These are phyloP conservation scores for Apiospora saccharicola DNA, from an alignment of 2,329 filamentous ascomycete species.

Conservation along the genomic window DNA sequence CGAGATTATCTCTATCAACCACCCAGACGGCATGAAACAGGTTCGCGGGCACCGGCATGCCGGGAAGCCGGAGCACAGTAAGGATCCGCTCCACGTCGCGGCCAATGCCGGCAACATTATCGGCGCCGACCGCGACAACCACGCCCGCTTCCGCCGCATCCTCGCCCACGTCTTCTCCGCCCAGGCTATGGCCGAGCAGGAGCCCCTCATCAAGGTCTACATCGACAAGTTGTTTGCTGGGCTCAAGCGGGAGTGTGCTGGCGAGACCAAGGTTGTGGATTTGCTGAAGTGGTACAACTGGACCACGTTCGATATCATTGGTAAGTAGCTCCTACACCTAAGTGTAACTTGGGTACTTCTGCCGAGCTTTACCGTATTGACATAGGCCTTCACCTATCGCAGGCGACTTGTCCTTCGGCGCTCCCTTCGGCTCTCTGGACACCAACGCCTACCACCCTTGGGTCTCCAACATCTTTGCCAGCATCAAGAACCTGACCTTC, in stretches of 20 bases:
- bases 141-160: slow-evolving; percentile 15
- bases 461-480: not conserved
- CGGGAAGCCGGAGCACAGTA: not conserved
- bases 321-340: slow-evolving; percentile 7
- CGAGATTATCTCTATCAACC: not conserved
- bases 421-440: slow-evolving; percentile 22
- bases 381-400: not conserved
- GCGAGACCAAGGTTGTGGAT: not conserved
- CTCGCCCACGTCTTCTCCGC: slow-evolving; percentile 11
- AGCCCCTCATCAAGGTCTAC: slow-evolving; percentile 2
- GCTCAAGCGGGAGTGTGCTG: not conserved
- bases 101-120: not conserved
- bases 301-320: slow-evolving; percentile 23
- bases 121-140: not conserved
- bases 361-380: too few species aligned
- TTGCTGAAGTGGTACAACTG: slow-evolving; percentile 18
- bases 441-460: slow-evolving; percentile 23
- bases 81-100: not conserved
- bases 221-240: slow-evolving; percentile 18
- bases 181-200: not conserved
- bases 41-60: not conserved
- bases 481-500: not conserved
- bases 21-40: not conserved
- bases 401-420: slow-evolving; percentile 19
- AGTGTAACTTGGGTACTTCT: not conserved